Evolutionary conservation across 2,329 filamentous ascomycete genomes (phyloP).

Genomic region (Tolypocladium tundrense): DNA sequence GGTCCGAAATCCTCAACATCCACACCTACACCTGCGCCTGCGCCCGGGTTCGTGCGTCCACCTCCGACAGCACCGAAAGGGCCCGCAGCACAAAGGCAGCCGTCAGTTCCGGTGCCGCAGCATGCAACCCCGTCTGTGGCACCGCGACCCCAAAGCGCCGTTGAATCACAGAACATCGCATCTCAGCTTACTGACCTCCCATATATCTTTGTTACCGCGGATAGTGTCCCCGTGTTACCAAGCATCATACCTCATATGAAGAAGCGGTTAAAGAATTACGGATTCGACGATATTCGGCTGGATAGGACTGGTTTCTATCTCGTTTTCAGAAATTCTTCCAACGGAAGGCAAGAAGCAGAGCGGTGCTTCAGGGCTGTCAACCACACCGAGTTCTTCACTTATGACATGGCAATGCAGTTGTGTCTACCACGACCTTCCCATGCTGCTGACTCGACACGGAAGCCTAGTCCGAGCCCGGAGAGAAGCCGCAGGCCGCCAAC

Average conservation of each 20-base stretch:
- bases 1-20: conserved; percentile 22
- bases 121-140: conserved; percentile 16
- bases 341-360: conserved; percentile 70
- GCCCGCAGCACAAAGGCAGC: conserved; percentile 47
- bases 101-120: conserved; percentile 14
- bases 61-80: conserved; percentile 83
- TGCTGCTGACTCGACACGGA: conserved; percentile 13
- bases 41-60: conserved; percentile 30
- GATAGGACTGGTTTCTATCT: conserved; percentile 87
- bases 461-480: conserved; percentile 26
- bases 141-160: conserved; percentile 30
- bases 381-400: conserved; percentile 80
- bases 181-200: conserved; percentile 66
- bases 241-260: conserved; percentile 85
- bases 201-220: conserved; percentile 82
- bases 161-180: conserved; percentile 58
- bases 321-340: conserved; percentile 69
- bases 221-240: conserved; percentile 75
- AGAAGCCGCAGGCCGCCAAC: conserved; percentile 9
- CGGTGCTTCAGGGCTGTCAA: conserved; percentile 72
- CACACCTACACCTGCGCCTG: conserved; percentile 3
- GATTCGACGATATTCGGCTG: conserved; percentile 70
- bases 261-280: conserved; percentile 75
- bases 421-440: conserved; percentile 25
- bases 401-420: conserved; percentile 82